Conservation (phyloP, 2,329 filamentous ascomycete genomes). For the Cladosporium halotolerans region DNA sequence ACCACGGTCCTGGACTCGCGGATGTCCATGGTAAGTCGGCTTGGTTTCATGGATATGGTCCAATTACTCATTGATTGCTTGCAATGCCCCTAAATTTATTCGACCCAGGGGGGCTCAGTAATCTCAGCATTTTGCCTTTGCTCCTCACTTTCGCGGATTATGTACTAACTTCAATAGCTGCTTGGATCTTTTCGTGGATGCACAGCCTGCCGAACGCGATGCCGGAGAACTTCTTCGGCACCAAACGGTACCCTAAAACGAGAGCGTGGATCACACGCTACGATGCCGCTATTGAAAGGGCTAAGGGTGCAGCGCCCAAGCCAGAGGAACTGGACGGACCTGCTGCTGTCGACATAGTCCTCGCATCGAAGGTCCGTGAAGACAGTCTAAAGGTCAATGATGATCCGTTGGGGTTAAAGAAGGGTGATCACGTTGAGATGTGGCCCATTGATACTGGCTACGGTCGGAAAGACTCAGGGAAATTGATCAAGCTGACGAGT, state of each 20-base stretch:
- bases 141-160: neutral
- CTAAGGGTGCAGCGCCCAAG: constrained; percentile 10
- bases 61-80: neutral
- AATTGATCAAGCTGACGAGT: constrained; percentile 14
- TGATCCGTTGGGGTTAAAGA: constrained; percentile 14
- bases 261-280: constrained; percentile 17
- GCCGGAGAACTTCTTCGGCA: constrained; percentile 16
- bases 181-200: constrained; percentile 21
- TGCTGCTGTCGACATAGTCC: constrained; percentile 12
- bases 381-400: constrained; percentile 8
- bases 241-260: constrained; percentile 13
- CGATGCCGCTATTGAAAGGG: constrained; percentile 12
- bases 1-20: constrained; percentile 12
- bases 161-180: constrained; percentile 1
- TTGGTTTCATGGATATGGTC: neutral
- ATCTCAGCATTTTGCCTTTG: too few relatives aligned
- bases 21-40: constrained; percentile 17
- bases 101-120: too few relatives aligned
- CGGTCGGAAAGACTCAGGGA: constrained; percentile 13
- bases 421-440: constrained; percentile 14
- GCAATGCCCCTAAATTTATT: too few relatives aligned
- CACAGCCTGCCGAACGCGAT: constrained; percentile 13
- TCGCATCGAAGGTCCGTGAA: constrained; percentile 1
- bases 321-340: constrained; percentile 16
- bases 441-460: constrained; percentile 17